Evolutionary conservation across 1,284 basidiomycete genomes (phyloP), one percentile per base, ranked within the genome.

Genomic region (Rhodotorula mucilaginosa): DNA sequence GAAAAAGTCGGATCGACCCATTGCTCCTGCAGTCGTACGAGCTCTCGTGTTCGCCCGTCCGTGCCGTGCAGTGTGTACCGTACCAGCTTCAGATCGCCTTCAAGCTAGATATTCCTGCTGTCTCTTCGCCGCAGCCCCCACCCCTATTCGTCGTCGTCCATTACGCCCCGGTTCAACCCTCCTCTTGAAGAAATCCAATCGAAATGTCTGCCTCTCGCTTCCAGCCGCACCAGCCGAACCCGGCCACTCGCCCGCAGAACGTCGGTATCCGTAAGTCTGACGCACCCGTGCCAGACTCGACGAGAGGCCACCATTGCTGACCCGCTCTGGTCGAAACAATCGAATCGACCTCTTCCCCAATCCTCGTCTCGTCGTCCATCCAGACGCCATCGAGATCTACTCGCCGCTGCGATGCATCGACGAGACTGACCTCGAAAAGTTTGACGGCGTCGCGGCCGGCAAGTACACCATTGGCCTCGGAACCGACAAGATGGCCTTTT

Each of bases 401-500:
- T 77, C 75, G 69, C 78, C 78, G 26, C 66, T 66, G 18, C 73
- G 77, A 13, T 95, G 92, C 84, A 91, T 97, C 83, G 93, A 92
- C n/a, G 93, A 97, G 84, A 88, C 89, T 67, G 93, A 91, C 78
- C 88, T 97, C 68, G 96, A 99, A 82, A 90, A 88, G 75, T 99
- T 93, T 83, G 96, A 99, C 81, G 92, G 92, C 79, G 97, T 97
- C 57, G 84, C 93, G 74, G 89, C 93, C 82, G 96, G 97, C 77
- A 98, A 99, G 84, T 99, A 99, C 86, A 99, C 97, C 79, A 97
- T 99, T 81, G 97, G 97, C 80, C 90, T 99, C 61, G 97, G 96
- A 71, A 93, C 97, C 83, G 89, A 97, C 83, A 95, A 88, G 86
- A 99, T 99, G 96, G 78, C 78, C 48, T 79, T 78, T 73, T 72